These are phyloP conservation scores for Syzygium malaccense DNA, from an alignment of 441 rosid genomes.

Conservation along the genomic window DNA sequence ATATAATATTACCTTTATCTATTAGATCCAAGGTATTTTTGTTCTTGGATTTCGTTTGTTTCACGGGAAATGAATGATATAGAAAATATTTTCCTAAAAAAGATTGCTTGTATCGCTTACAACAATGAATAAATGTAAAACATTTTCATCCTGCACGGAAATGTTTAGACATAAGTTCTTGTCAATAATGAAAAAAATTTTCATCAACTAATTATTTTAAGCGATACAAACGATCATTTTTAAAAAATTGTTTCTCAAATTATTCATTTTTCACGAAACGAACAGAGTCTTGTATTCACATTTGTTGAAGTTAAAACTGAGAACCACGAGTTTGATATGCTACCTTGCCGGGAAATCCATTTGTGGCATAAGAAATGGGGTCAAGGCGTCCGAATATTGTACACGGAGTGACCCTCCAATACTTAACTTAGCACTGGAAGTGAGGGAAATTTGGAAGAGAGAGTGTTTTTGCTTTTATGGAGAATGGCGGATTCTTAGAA, in stretches of 20 bases:
- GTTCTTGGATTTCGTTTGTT: not conserved
- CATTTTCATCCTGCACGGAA: rapidly evolving
- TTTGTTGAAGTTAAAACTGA: not conserved
- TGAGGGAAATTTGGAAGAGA: not conserved
- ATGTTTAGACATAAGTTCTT: not conserved
- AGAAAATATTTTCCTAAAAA: not conserved
- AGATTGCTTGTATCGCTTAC: not conserved
- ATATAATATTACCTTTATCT: not conserved
- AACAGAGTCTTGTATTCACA: rapidly evolving
- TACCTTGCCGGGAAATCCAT: not conserved
- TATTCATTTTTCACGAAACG: rapidly evolving
- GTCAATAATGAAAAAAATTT: not conserved
- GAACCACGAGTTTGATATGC: not conserved
- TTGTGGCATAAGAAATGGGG: not conserved
- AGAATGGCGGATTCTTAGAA: not conserved
- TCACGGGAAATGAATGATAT: not conserved
- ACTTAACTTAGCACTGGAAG: not conserved
- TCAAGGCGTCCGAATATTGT: not conserved
- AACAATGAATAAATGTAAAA: not conserved
- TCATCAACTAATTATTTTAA: not conserved
- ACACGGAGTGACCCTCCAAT: not conserved
- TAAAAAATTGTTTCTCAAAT: not conserved
- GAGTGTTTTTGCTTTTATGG: not conserved
- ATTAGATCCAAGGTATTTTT: not conserved
- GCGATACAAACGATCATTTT: rapidly evolving